phyloP scores from a whole-genome alignment of 23 red algal species.

The Gracilaria caudata region DNA sequence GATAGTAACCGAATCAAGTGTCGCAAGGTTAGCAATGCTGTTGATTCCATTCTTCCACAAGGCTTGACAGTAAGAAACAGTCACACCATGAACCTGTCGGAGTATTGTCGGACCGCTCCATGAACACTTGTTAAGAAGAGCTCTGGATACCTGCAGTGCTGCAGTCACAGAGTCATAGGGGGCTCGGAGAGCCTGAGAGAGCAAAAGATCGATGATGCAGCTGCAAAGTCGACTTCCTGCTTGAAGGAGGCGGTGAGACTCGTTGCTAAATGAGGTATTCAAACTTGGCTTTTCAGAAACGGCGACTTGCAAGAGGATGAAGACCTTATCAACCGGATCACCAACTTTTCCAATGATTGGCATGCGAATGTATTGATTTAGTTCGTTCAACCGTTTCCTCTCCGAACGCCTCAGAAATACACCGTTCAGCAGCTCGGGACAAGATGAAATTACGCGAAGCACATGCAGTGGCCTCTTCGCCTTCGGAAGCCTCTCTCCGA shows the following conservation, averaged over 20 bases:
- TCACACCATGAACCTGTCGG: conserved; percentile 18
- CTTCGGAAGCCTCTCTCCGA: conserved; percentile 25
- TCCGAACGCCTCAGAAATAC: conserved; percentile 52
- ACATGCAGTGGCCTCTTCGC: conserved; percentile 36
- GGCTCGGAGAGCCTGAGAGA: conserved; percentile 14
- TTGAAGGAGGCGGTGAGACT: conserved; percentile 7
- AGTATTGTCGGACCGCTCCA: conserved; percentile 48
- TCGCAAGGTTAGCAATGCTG: conserved; percentile 4
- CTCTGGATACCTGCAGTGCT: conserved; percentile 33
- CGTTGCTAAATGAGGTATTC: conserved; percentile 2
- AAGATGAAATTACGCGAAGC: conserved; percentile 30
- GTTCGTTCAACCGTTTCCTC: conserved; percentile 59
- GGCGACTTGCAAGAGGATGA: conserved; percentile 52
- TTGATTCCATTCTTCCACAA: conserved; percentile 33
- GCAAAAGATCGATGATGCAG: conserved; percentile 37
- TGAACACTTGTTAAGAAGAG: conserved; percentile 19
- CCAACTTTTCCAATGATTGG: conserved; percentile 62
- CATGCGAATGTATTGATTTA: conserved; percentile 55
- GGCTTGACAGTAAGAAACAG: neutral
- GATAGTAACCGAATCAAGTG: neutral
- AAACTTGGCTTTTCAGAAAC: neutral
- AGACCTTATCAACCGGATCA: conserved; percentile 54
- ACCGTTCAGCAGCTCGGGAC: conserved; percentile 32
- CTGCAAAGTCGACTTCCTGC: conserved; percentile 33
- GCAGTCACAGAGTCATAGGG: conserved; percentile 25